Base-by-base conservation (phyloP, 306 rosid species). In the Quercus glauca region DNA sequence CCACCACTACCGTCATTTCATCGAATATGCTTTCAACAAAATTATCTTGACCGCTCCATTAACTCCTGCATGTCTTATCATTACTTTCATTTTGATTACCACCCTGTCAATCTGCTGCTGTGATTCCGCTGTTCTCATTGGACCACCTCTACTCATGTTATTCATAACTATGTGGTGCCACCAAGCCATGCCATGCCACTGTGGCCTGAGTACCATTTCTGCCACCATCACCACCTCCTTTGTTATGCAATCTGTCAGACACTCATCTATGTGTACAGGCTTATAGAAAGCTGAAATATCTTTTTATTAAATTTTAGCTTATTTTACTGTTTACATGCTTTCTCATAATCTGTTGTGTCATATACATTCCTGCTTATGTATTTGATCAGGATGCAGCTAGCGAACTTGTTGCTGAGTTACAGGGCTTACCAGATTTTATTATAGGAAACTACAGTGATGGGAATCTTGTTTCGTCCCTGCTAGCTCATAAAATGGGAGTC, bases 381-480 rank as follows among this genome's bases (percentile, higher is more conserved):
- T 79, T 37, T 68, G 37, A 69, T 76, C 89, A 95, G 98, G 99
- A 95, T 80, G 99, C 69, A 49, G 96, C 90, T 1, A 81, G 94
- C 81, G 97, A 95, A 86, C 87, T 95, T 74, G 33, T 73, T 63
- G 99, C 97, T 28, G 94, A 92, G 90, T 83, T 95, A 78, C 94
- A 90, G 81, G 91, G 92, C 63, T 17, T 65, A 79, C 98, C 98
- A 49, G 98, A 95, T 87, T 91, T 95, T 78, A 90, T 95, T 78
- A 92, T 92, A 49, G 97, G 99, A 82, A 95, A 95, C 86, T 95
- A 95, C 87, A 95, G 97, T 84, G 99, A 95, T 9, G 99, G 97
- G 55, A 95, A 95, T 86, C 98, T 95, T 69, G 97, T 95, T 57
- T 94, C 98, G 57, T 95, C 98, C 74, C 83, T 95, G 77, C 82